These are phyloP conservation scores for Exophiala phaeomuriformis DNA, from an alignment of 2,329 filamentous ascomycete genomes.

Conservation along the genomic window DNA sequence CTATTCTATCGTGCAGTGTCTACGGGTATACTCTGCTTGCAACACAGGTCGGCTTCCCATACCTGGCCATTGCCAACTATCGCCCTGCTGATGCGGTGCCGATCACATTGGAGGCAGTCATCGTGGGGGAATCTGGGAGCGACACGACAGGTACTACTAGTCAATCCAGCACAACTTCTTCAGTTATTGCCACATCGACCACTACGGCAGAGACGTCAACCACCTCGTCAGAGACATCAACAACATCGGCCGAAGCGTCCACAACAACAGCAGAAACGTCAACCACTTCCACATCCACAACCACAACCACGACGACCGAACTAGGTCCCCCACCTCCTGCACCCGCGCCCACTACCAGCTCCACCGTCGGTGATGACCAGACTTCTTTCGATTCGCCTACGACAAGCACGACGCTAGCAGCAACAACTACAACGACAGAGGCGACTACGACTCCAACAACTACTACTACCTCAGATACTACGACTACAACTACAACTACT, in stretches of 20 bases:
- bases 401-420: background rate
- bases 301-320: no score
- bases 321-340: no score
- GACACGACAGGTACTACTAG: background rate
- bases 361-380: no score
- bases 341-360: no score
- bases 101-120: background rate
- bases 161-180: background rate
- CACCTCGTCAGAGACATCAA: no score
- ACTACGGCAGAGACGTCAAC: no score
- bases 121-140: background rate
- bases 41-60: background rate
- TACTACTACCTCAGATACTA: background rate
- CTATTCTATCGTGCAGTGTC: background rate
- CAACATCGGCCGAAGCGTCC: no score
- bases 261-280: no score
- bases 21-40: background rate
- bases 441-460: background rate
- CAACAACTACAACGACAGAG: background rate
- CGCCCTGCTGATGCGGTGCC: background rate
- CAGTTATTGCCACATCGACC: background rate
- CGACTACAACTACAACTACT: background rate
- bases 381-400: no score
- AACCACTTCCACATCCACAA: no score
- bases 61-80: background rate